Evolutionary conservation across 2,329 filamentous ascomycete species (phyloP).

Genomic region (Colletotrichum australisinense): DNA sequence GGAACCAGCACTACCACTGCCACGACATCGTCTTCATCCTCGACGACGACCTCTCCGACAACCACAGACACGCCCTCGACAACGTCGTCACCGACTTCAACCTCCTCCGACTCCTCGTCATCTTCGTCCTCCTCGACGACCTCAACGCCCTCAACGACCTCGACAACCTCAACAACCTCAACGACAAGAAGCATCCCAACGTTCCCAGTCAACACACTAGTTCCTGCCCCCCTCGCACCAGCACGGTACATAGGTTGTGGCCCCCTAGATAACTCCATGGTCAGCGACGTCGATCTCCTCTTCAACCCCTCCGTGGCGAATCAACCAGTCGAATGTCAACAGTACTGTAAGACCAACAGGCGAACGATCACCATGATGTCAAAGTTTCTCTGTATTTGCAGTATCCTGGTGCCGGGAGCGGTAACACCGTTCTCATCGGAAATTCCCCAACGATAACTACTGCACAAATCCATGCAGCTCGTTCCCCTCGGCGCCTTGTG

Average conservation of each 20-base stretch:
- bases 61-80: too few relatives aligned
- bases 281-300: not conserved
- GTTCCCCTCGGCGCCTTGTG: not conserved
- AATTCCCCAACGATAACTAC: not conserved
- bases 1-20: not conserved
- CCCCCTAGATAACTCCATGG: not conserved
- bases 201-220: not conserved
- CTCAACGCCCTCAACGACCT: not conserved
- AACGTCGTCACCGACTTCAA: not conserved
- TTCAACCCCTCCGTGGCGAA: not conserved
- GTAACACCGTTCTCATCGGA: not conserved
- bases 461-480: not conserved
- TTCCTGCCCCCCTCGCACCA: not conserved
- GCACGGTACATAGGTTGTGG: not conserved
- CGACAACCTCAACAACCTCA: not conserved
- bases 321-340: not conserved
- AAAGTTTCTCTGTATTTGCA: not conserved
- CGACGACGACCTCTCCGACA: too few relatives aligned
- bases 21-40: not conserved
- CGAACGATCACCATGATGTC: not conserved
- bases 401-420: not conserved
- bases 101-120: too few relatives aligned
- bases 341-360: not conserved
- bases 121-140: not conserved
- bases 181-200: not conserved